These are phyloP conservation scores for Tolypocladium nubicola DNA, from an alignment of 2,329 filamentous ascomycete species.

Conservation along the genomic window DNA sequence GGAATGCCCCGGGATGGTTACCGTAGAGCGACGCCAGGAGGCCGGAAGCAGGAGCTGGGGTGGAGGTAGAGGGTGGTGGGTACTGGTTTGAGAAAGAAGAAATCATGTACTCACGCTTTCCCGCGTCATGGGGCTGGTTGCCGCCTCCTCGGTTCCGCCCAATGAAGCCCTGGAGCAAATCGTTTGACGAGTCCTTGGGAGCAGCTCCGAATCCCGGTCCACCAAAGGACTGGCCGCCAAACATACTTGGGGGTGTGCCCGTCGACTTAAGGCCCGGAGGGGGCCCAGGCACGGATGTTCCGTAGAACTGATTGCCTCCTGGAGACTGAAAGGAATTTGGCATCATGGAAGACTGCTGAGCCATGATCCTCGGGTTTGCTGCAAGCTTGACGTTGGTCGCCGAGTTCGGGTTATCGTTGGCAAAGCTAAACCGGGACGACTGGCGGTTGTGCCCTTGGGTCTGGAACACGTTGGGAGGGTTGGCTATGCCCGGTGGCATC, in stretches of 20 bases:
- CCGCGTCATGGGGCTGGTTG: conserved; percentile 68
- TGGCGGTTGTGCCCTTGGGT: conserved; percentile 66
- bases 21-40: conserved; percentile 88
- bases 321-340: conserved; percentile 52
- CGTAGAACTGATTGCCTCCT: conserved; percentile 63
- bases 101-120: conserved; percentile 98
- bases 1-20: conserved; percentile 72
- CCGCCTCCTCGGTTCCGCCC: conserved; percentile 57
- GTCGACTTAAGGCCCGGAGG: conserved; percentile 93
- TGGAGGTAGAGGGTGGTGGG: conserved; percentile 69
- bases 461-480: conserved; percentile 34
- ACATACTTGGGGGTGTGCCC: conserved; percentile 89
- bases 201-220: conserved; percentile 55
- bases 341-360: conserved; percentile 82
- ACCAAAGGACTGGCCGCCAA: conserved; percentile 73
- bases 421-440: conserved; percentile 79
- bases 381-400: conserved; percentile 58
- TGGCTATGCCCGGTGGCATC: conserved; percentile 47
- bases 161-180: conserved; percentile 70
- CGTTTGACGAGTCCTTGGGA: conserved; percentile 57
- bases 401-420: conserved; percentile 54
- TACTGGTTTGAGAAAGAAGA: conserved; percentile 86
- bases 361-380: conserved; percentile 72
- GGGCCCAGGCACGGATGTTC: conserved; percentile 78
- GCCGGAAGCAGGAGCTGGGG: conserved; percentile 80